Evolutionary conservation across 768 basidiomycete species (phyloP), one percentile per base, ranked within the genome.

Genomic region (Tricholoma furcatifolium): DNA sequence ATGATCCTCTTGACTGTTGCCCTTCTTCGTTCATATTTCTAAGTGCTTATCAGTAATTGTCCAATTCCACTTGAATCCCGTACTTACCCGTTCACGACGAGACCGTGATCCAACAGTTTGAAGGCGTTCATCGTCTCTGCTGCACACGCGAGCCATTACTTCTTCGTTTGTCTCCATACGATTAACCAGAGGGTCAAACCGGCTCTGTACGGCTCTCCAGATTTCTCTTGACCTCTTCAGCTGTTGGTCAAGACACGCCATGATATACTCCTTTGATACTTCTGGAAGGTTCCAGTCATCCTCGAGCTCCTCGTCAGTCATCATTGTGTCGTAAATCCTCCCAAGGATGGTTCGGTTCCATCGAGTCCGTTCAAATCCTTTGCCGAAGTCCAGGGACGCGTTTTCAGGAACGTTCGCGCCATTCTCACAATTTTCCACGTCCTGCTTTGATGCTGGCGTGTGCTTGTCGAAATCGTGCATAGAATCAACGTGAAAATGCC

Each of bases 201-300:
- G 8, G 2, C 1, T 18, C 14, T 47, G 39, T 39, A 24, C 48
- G 23, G 15, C 3, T 15, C 31, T 42, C 57, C 50, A 55, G n/a
- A 27, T 43, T 14, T 59, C 50, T 10, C 54, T 31, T 2, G 54
- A 43, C 8, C 43, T 18, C 14, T 55, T 50, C n/a, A 59, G 51
- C 1, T 44, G 45, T 15, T 20, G 34, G 31, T 20, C 24, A 15
- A 59, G 32, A 9, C 32, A 15, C 12, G 24, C 45, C 15, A 15
- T 18, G 1, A 54, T n/a, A 39, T 57, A 57, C 1, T 34, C 41
- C 3, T 34, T 31, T 2, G 40, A 21, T 5, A 59, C 50, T 3
- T 55, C 41, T 0, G 54, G 54, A 12, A 59, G 42, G 3, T 46
- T 40, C 40, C 43, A 51, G 2, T 36, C 31, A 21, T 36, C 39